phyloP scores from a whole-genome alignment of 2,329 filamentous ascomycete species.

The Magnaporthales sp. region DNA sequence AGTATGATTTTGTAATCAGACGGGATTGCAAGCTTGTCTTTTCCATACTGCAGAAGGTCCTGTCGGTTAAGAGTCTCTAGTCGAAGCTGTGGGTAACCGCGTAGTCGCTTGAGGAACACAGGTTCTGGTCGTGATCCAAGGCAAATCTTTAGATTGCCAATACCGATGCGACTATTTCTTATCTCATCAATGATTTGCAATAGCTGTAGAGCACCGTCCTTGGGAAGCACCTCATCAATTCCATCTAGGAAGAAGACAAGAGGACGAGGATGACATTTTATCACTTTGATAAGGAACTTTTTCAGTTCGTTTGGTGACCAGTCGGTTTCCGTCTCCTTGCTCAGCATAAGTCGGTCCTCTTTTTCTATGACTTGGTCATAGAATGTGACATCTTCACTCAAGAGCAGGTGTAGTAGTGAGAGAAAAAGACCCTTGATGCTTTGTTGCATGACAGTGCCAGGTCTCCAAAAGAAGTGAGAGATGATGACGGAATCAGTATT shows the following conservation, averaged over 20 bases:
- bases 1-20: background rate
- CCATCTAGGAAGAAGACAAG: constrained; percentile 11
- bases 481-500: constrained; percentile 7
- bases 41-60: background rate
- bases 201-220: background rate
- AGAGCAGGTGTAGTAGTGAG: constrained; percentile 14
- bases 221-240: background rate
- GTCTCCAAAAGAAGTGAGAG: constrained; percentile 22
- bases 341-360: background rate
- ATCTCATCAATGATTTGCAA: background rate
- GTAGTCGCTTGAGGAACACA: background rate
- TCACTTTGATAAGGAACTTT: background rate
- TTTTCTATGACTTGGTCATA: background rate
- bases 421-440: constrained; percentile 16
- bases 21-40: background rate
- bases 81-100: background rate
- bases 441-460: constrained; percentile 17
- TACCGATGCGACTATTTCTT: too few relatives aligned
- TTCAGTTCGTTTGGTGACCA: constrained; percentile 9
- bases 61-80: background rate
- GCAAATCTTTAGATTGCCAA: background rate
- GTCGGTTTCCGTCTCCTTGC: constrained; percentile 8
- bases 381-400: background rate
- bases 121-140: background rate
- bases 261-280: background rate